A percentile compares a stretch with the other conserved stretches of the same genome.
These are phyloP conservation scores for Phoma herbarum DNA, from an alignment of 2,329 filamentous ascomycete genomes.

Conservation along the genomic window DNA sequence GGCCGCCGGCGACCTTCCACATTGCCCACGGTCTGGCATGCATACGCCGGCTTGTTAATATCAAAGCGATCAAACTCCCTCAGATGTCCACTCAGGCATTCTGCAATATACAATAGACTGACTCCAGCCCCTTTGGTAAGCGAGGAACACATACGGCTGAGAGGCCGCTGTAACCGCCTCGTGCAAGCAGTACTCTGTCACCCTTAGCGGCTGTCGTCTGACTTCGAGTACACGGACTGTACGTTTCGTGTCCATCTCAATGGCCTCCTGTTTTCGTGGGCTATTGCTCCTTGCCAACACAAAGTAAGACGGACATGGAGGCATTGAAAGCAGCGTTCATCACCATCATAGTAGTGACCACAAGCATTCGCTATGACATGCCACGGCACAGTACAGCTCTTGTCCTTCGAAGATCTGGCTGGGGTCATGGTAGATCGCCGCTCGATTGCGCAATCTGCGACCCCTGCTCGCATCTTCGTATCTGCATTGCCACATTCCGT, in stretches of 20 bases:
- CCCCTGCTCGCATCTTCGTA: conserved; percentile 8
- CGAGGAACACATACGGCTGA: not conserved
- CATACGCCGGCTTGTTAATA: not conserved
- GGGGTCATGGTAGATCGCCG: not conserved
- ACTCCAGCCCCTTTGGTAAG: not conserved
- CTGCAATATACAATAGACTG: not conserved
- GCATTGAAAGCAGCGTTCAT: not conserved
- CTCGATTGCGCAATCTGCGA: not conserved
- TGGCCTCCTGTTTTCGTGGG: too few species aligned
- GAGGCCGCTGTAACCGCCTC: not conserved
- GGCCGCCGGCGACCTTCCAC: not conserved
- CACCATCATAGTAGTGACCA: not conserved
- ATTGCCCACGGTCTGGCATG: not conserved
- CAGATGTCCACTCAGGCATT: not conserved
- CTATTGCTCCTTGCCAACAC: too few species aligned
- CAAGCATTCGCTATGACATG: conserved; percentile 1
- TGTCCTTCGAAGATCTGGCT: not conserved
- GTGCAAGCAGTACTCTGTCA: not conserved
- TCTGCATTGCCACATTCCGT: not conserved
- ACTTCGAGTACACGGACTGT: not conserved
- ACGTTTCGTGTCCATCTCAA: not conserved
- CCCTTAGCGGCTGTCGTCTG: not conserved
- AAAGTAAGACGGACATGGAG: not conserved
- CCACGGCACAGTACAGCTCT: not conserved
- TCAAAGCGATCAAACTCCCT: not conserved